Percentiles rank a stretch among this genome's conserved stretches.
These are phyloP conservation scores for Cyclostephanos invisitatus DNA, from an alignment of 108 stramenopile genomes.

Conservation along the genomic window DNA sequence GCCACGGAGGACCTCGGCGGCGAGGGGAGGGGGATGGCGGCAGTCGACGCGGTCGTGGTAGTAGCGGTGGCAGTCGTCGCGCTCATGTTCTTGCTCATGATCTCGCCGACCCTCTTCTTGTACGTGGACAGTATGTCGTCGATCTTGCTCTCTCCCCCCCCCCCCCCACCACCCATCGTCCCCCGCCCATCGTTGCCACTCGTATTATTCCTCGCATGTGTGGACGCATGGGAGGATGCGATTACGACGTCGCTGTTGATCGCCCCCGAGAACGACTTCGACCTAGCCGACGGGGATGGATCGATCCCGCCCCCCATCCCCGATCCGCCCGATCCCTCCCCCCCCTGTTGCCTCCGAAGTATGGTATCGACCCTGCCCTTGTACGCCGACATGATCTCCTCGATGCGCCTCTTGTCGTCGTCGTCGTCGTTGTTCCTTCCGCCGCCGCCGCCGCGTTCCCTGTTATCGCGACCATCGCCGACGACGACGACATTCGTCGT, in stretches of 20 bases:
- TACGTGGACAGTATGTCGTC: conserved; percentile 46
- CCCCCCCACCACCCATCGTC: not conserved
- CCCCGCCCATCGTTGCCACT: too few relatives aligned
- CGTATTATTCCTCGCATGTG: not conserved
- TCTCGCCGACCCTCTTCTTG: conserved; percentile 44
- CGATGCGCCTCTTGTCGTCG: conserved; percentile 26
- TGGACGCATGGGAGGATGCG: not conserved
- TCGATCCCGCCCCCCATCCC: not conserved
- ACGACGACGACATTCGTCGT: not conserved
- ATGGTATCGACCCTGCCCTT: conserved; percentile 45
- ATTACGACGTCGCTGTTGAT: not conserved
- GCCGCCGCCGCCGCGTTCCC: not conserved
- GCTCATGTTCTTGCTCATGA: conserved; percentile 27
- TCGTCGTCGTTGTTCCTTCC: conserved; percentile 2
- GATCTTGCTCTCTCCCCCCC: conserved; percentile 10
- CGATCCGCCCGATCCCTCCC: conserved; percentile 1
- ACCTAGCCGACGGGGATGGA: not conserved
- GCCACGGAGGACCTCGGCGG: not conserved
- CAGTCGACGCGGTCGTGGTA: not conserved
- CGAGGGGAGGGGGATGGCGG: not conserved
- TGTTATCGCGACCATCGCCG: not conserved
- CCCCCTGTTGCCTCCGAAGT: not conserved
- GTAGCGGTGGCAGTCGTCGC: not conserved
- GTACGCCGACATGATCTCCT: conserved; percentile 48
- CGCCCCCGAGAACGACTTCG: not conserved